Conservation (phyloP, 2,329 filamentous ascomycete species). For the Ceratocystis colombiana region DNA sequence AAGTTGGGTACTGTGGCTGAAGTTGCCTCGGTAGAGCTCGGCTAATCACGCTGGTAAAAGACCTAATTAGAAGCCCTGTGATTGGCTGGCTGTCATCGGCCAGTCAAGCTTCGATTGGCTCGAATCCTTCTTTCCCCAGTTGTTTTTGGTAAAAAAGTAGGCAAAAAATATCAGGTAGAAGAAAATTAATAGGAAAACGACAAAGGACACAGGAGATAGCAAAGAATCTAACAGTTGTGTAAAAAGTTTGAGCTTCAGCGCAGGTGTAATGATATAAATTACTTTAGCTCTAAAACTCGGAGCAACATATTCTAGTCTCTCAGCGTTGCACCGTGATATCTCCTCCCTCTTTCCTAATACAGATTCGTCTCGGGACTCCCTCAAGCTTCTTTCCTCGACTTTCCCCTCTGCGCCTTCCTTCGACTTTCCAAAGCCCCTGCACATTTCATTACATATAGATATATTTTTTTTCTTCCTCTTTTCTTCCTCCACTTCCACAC, state of each 20-base stretch:
- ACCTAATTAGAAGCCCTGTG: constrained; percentile 22
- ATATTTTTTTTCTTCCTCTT: constrained; percentile 18
- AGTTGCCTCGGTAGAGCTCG: constrained; percentile 26
- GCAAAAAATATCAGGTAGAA: constrained; percentile 18
- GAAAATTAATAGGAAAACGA: neutral
- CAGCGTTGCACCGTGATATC: neutral
- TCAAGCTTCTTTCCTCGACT: constrained; percentile 14
- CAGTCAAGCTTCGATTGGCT: constrained; percentile 20
- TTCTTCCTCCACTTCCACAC: constrained; percentile 7
- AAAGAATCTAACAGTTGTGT: constrained; percentile 2
- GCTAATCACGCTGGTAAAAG: constrained; percentile 23
- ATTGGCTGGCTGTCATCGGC: constrained; percentile 23
- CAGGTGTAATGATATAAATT: neutral
- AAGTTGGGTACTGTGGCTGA: constrained; percentile 17
- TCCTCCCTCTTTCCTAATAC: constrained; percentile 4
- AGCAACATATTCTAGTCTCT: neutral
- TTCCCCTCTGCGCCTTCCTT: constrained; percentile 20
- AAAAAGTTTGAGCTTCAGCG: neutral
- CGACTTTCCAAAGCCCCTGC: constrained; percentile 8
- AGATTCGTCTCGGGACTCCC: constrained; percentile 8
- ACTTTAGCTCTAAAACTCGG: neutral
- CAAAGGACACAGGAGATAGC: neutral
- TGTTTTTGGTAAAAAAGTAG: constrained; percentile 18
- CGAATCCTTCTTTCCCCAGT: constrained; percentile 20
- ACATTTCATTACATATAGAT: constrained; percentile 18